phyloP scores from a whole-genome alignment of 164 flowering plant genomes.

The Litsea cubeba region DNA sequence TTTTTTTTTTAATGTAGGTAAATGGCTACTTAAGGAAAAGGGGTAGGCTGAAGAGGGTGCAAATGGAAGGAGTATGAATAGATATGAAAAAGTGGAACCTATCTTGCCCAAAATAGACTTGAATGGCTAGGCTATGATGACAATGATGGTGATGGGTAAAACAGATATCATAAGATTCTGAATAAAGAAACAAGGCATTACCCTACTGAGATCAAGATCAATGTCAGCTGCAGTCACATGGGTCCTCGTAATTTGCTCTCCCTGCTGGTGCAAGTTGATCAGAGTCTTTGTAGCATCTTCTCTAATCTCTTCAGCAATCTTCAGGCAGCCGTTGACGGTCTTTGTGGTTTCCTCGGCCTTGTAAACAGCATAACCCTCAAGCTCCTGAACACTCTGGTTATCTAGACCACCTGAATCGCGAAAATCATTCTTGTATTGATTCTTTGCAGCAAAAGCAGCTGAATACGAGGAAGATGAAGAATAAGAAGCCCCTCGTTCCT shows the following conservation, averaged over 20 bases:
- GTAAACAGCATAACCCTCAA: conserved; percentile 60
- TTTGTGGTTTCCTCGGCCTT: conserved; percentile 73
- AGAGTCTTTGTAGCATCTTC: conserved; percentile 64
- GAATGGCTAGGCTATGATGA: background rate
- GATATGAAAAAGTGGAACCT: background rate
- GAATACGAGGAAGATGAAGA: background rate
- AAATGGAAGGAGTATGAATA: too few species aligned
- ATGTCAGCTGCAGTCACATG: conserved; percentile 49
- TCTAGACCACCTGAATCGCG: conserved; percentile 50
- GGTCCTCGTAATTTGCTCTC: conserved; percentile 76
- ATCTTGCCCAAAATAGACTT: too few species aligned
- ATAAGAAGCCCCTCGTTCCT: background rate
- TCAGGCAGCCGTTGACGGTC: conserved; percentile 50
- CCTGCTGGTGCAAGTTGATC: conserved; percentile 67
- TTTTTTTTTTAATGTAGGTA: too few species aligned
- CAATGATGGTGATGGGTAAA: too few species aligned
- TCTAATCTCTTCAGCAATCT: conserved; percentile 73
- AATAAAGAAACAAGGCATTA: conserved; percentile 15
- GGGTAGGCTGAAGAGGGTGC: background rate
- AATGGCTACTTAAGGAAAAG: too few species aligned
- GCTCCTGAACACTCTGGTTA: conserved; percentile 57
- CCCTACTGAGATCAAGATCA: conserved; percentile 68
- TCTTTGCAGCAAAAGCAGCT: conserved; percentile 23
- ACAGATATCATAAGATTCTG: background rate
- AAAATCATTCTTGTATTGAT: conserved; percentile 43